phyloP scores from a whole-genome alignment of 805 yeast species.

The Nakazawaea pomicola region DNA sequence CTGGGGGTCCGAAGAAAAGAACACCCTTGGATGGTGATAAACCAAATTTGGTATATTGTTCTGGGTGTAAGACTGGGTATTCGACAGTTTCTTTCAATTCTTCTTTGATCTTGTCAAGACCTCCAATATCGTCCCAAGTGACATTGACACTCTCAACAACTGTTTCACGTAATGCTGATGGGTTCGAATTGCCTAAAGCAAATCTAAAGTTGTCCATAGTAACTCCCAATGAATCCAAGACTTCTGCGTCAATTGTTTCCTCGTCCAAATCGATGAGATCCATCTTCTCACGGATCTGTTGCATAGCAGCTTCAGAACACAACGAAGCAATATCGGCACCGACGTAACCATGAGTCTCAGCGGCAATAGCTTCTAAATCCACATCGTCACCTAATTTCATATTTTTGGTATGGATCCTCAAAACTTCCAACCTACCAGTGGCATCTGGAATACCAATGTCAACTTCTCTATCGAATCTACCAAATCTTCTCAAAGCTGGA shows the following conservation, averaged over 20 bases:
- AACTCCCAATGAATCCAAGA: conserved; percentile 92
- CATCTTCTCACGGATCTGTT: conserved; percentile 99
- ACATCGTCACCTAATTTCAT: conserved; percentile 96
- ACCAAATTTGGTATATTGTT: conserved; percentile 97
- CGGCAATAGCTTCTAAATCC: conserved; percentile 90
- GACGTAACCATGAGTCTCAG: conserved; percentile 98
- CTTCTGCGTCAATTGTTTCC: conserved; percentile 96
- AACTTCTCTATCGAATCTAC: conserved; percentile 82
- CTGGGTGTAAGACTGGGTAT: conserved; percentile 98
- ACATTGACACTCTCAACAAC: conserved; percentile 98
- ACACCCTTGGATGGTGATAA: conserved; percentile 98
- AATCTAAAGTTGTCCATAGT: conserved; percentile 99
- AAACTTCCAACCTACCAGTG: conserved; percentile 93
- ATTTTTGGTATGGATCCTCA: conserved; percentile 96
- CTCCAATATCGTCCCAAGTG: conserved; percentile 99
- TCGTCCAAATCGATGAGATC: conserved; percentile 94
- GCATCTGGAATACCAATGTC: conserved; percentile 96
- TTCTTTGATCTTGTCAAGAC: conserved; percentile 90
- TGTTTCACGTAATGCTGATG: conserved; percentile 98
- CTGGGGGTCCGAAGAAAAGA: conserved; percentile 98
- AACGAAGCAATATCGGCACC: conserved; percentile 98
- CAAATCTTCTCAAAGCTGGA: conserved; percentile 81
- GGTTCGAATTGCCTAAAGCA: conserved; percentile 96
- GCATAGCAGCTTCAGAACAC: conserved; percentile 99
- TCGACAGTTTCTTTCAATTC: conserved; percentile 99